Evolutionary conservation across 176 grass and related monocot genomes (phyloP), one percentile per base, ranked within the genome.

Genomic region (Ensete glaucum): DNA sequence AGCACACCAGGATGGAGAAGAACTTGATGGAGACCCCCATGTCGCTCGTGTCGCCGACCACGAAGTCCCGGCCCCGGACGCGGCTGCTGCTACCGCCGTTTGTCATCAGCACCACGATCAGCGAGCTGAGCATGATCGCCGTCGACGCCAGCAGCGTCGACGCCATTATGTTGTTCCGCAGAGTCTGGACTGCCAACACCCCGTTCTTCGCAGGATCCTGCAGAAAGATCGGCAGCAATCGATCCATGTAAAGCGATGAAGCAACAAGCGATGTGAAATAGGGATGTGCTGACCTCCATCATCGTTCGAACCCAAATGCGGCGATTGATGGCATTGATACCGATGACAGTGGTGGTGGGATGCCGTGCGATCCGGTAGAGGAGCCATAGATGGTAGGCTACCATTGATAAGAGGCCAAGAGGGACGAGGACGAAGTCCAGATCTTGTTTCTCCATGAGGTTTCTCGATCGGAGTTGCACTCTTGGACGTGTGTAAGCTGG

Each of bases 141-240:
- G 85, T 89, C 20, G 93, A 90, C 0, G 89, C 93, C 2, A 96
- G 78, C 26, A 96, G 76, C 51, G 93, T 90, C 62, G 87, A 96
- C 13, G 93, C 93, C 93, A 96, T 96, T 79, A 96, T 96, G 81
- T 73, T 92, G 83, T 96, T 96, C 15, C 93, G 83, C 72, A 96
- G 77, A 60, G 93, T 96, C 79, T 96, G 89, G 53, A 96, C 93
- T 2, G 85, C 87, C 76, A 92, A 72, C 69, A 96, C 84, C 3
- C 81, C 89, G 76, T 88, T 88, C 83, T 90, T 96, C 0, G 79
- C 65, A 9, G 85, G 15, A 9, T 96, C 93, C 89, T 96, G 70
- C 59, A 26, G 0, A 49, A 65, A 68, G 43, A 64, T 43, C 16
- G 62, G 11, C 8, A 4, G n/a, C 14, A 14, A 56, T 54, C 6